Percentiles rank a stretch among this genome's conserved stretches.
Evolutionary conservation across 108 stramenopile species (phyloP).

Genomic region (Parietichytrium sp.): DNA sequence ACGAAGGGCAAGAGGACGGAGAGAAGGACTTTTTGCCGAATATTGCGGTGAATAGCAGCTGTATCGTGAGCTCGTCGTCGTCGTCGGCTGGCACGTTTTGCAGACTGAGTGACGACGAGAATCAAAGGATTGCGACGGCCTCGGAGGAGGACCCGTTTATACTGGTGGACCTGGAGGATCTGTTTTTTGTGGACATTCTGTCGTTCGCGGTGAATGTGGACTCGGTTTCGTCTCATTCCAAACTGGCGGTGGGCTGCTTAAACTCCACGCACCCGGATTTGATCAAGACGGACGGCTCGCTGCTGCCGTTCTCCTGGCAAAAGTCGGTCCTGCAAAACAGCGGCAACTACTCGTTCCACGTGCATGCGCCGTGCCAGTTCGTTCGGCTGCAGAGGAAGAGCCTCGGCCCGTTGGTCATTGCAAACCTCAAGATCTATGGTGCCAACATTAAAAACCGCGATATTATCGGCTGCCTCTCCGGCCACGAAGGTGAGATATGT

Average conservation of each 20-base stretch:
- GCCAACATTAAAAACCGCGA: not conserved
- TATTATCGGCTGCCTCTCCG: not conserved
- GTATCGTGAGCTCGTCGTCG: not conserved
- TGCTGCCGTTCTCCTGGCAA: not conserved
- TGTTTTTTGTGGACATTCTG: not conserved
- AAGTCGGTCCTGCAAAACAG: not conserved
- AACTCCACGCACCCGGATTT: not conserved
- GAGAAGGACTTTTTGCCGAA: constrained; percentile 11
- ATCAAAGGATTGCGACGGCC: not conserved
- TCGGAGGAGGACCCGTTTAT: constrained; percentile 13
- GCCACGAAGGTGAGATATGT: constrained; percentile 1
- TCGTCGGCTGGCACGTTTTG: constrained; percentile 35
- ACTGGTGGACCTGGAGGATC: not conserved
- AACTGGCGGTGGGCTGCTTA: not conserved
- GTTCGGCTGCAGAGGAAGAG: not conserved
- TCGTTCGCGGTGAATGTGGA: constrained; percentile 13
- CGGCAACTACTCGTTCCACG: not conserved
- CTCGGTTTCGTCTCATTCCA: not conserved
- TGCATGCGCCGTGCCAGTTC: not conserved
- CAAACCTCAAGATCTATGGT: not conserved
- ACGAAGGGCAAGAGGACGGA: constrained; percentile 9
- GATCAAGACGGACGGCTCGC: not conserved
- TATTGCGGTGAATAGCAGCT: not conserved
- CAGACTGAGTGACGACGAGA: not conserved
- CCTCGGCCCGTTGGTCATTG: not conserved